Conservation (phyloP, 1,284 basidiomycete genomes). For the Paramarasmius palmivorus region DNA sequence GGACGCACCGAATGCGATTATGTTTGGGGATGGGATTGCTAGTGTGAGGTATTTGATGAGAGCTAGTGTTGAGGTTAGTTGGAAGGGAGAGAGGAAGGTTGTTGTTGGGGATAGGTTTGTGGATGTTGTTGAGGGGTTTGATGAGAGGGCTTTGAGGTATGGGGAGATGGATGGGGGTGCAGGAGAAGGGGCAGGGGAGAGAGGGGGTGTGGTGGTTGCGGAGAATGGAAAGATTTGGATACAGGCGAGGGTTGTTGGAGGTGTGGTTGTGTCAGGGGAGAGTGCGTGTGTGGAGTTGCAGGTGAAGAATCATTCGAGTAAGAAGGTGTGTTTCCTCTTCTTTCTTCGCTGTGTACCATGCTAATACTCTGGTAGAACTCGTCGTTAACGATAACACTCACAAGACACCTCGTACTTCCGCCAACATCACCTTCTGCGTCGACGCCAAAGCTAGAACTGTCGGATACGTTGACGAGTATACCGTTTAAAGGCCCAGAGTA, state of each 20-base stretch:
- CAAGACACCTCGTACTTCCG: slow-evolving; percentile 58
- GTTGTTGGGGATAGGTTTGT: slow-evolving; percentile 44
- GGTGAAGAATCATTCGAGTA: slow-evolving; percentile 75
- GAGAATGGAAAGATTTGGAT: slow-evolving; percentile 79
- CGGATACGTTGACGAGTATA: slow-evolving; percentile 67
- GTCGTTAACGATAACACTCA: slow-evolving; percentile 58
- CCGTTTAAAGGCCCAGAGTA: slow-evolving; percentile 73
- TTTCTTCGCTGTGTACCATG: slow-evolving; percentile 8
- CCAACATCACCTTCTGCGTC: slow-evolving; percentile 38
- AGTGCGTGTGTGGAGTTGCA: slow-evolving; percentile 70
- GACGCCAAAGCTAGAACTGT: slow-evolving; percentile 50
- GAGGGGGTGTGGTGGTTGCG: slow-evolving; percentile 63
- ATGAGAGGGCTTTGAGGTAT: too few species aligned
- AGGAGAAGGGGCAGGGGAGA: slow-evolving; percentile 34
- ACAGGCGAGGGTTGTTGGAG: slow-evolving; percentile 63
- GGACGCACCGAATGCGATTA: slow-evolving; percentile 66
- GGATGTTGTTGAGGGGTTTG: slow-evolving; percentile 38
- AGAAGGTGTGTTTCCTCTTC: slow-evolving; percentile 52
- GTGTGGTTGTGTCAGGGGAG: slow-evolving; percentile 64
- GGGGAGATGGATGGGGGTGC: slow-evolving; percentile 22
- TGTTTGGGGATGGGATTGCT: slow-evolving; percentile 67
- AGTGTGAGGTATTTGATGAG: slow-evolving; percentile 68
- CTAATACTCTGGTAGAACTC: slow-evolving; percentile 50
- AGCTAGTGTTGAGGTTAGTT: slow-evolving; percentile 67
- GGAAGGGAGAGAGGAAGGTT: slow-evolving; percentile 69